Evolutionary conservation across 495 filamentous ascomycete species (phyloP), one percentile per base, ranked within the genome.

Genomic region (Aspergillus homomorphus): DNA sequence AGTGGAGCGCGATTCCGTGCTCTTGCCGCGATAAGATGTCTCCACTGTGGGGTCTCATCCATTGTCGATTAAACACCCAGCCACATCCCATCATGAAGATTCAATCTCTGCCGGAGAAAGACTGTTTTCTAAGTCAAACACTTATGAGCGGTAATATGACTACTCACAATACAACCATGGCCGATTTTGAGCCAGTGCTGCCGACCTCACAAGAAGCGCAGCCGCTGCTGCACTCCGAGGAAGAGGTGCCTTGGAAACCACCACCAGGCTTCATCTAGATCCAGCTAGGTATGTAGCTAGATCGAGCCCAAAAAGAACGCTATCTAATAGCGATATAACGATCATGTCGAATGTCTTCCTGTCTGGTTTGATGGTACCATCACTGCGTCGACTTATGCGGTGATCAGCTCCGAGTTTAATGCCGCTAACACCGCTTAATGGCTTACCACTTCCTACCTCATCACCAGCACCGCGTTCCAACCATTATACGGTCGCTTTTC

Each of bases 331-430:
- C 41, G 8, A 23, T 24, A 7, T 53, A 69, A 81, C 82, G 10
- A 84, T 87, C 62, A 84, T 87, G 77, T 77, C 82, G 22, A 86
- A 87, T 50, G 83, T 88, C 4, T 87, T 88, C 51, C 77, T 88
- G 14, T 79, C 80, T 28, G 85, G 83, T 87, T 87, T 60, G 85
- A 87, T 59, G 80, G 83, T 14, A 88, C 84, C 19, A 87, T 87
- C 64, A 87, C 84, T 1, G 84, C 84, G 0, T 80, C 84, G 10
- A 87, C 84, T 4, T 87, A 87, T 53, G 83, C 83, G 8, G 73
- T 86, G 16, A 88, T 88, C 64, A 83, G 80, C 61, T 89, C 87
- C 26, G 85, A 88, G 58, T 89, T 89, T 69, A 77, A 83, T 43
- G 81, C 79, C n/a, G 74, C 88, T 16, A 78, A 77, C 8, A 78